Evolutionary conservation across 345 rosid species (phyloP).

Genomic region (Linum lewisii): DNA sequence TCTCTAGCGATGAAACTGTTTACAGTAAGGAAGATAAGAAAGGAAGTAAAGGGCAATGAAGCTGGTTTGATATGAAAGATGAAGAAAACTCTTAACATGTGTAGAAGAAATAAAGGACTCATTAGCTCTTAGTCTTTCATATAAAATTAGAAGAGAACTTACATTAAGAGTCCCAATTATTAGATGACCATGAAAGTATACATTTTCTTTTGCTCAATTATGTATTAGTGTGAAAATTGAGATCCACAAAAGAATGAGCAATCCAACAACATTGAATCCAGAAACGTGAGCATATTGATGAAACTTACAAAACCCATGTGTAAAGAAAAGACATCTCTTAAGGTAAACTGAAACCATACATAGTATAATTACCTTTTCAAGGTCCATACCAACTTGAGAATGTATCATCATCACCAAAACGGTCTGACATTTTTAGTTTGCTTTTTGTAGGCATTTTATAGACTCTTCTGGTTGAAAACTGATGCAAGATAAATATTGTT

Average conservation of each 20-base stretch:
- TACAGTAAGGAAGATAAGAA: background rate
- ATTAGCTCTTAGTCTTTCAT: background rate
- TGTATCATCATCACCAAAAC: conserved; percentile 98
- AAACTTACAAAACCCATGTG: background rate
- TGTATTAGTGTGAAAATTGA: background rate
- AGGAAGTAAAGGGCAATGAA: background rate
- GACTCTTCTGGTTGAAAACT: conserved; percentile 87
- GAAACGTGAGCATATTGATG: background rate
- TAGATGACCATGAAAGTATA: too few species aligned
- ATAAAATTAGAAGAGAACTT: too few species aligned
- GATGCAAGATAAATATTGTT: conserved; percentile 3
- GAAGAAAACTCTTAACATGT: background rate
- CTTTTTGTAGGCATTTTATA: conserved; percentile 83
- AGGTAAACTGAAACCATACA: background rate
- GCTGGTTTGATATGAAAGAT: background rate
- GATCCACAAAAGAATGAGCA: background rate
- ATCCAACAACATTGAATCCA: background rate
- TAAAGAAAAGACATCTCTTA: too few species aligned
- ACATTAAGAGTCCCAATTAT: background rate
- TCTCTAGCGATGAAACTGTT: background rate
- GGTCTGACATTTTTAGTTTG: conserved; percentile 74
- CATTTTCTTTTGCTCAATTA: background rate
- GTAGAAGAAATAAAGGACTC: background rate
- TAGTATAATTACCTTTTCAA: conserved; percentile 64
- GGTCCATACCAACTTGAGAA: conserved; percentile 82